Conservation (phyloP, 116 monocot species). For the Trichopus zeylanicus region DNA sequence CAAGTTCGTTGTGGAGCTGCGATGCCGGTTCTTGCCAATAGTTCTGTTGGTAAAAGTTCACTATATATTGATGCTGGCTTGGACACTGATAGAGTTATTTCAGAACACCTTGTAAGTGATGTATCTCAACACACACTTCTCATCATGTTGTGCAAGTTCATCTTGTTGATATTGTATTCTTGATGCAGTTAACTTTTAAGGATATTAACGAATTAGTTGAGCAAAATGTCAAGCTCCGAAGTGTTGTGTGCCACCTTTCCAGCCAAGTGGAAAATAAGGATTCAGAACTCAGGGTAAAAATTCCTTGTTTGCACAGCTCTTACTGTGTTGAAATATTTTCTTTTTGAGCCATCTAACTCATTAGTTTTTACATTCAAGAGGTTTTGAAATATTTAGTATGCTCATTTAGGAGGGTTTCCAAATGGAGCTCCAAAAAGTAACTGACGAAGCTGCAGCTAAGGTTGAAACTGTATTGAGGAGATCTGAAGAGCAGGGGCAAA, state of each 20-base stretch:
- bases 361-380: neutral
- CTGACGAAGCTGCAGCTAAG: conserved; percentile 50
- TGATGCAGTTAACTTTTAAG: conserved; percentile 60
- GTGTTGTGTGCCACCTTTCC: conserved; percentile 53
- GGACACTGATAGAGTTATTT: conserved; percentile 17
- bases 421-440: conserved; percentile 54
- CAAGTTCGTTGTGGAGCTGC: conserved; percentile 74
- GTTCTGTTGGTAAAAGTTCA: conserved; percentile 15
- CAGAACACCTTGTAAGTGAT: conserved; percentile 43
- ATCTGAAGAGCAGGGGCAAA: conserved; percentile 73
- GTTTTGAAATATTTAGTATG: neutral
- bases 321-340: neutral
- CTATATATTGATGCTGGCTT: conserved; percentile 10
- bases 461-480: conserved; percentile 79
- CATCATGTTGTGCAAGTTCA: neutral
- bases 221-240: conserved; percentile 79
- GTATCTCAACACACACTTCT: neutral
- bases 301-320: conserved; percentile 5
- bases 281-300: conserved; percentile 55
- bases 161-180: neutral
- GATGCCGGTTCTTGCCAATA: conserved; percentile 6
- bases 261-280: conserved; percentile 40
- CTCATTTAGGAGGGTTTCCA: conserved; percentile 63
- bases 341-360: neutral
- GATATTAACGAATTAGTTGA: conserved; percentile 81